Evolutionary conservation across 768 basidiomycete genomes (phyloP), one percentile per base, ranked within the genome.

Genomic region (Phaeotremella fagi): DNA sequence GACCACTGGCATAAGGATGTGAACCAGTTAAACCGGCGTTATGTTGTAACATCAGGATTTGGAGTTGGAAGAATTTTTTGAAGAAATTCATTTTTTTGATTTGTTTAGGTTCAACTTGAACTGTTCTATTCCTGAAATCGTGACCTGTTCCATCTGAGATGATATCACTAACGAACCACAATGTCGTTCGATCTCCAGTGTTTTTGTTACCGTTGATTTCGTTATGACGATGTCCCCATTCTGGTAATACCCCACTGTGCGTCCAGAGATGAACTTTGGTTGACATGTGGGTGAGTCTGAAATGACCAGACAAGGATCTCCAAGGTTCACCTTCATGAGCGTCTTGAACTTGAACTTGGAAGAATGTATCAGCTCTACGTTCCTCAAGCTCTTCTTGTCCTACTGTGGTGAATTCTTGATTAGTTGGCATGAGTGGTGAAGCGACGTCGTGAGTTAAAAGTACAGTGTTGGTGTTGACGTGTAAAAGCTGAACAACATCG

Each of bases 201-300:
- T 87, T 91, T 79, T 97, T 99, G 77, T 95, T 91, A 0, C 95
- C 95, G 64, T 99, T 99, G 58, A 99, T 82, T 71, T 98, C 95
- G 70, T 98, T 91, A 72, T 98, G 94, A 71, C 87, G 87, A 80
- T 85, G 91, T 2, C 85, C 95, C 95, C 95, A 98, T 2, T 95
- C 91, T 0, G 95, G 95, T 12, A 99, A 80, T 45, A 66, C 50
- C 49, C 85, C 82, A 16, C 80, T 58, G 64, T 92, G 88, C 5
- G 92, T 97, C 92, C 91, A 97, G 79, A 99, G 82, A 0, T 88
- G 83, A 20, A 99, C 95, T 71, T 82, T 85, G 1, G 94, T 98
- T 0, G 87, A 82, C 1, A 88, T 79, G 74, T 99, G 95, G 12
- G 91, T 77, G 11, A 99, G 81, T 66, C 83, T 84, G 79, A 98